Percentiles rank a stretch among this genome's conserved stretches.
Evolutionary conservation across 1,284 basidiomycete species (phyloP).

Genomic region (Microbotryum saponariae): DNA sequence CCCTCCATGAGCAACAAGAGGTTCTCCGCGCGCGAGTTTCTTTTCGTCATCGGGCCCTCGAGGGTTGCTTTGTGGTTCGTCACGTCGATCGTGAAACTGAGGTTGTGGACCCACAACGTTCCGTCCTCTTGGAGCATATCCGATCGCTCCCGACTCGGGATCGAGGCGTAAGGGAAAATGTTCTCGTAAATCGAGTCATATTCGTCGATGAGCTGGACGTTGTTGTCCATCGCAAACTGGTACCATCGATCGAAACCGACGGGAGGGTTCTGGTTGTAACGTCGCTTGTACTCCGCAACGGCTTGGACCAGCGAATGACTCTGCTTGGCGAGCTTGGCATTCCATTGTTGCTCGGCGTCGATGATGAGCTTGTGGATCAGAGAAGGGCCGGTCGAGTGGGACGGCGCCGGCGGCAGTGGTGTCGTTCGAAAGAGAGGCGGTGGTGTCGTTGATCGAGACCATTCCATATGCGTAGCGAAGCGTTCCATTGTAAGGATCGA

Average conservation of each 20-base stretch:
- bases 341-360: slow-evolving; percentile 16
- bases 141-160: slow-evolving; percentile 18
- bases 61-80: slow-evolving; percentile 3
- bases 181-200: slow-evolving; percentile 33
- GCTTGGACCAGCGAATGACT: slow-evolving; percentile 29
- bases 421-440: too few species aligned
- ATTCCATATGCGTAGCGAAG: too few species aligned
- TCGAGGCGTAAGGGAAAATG: slow-evolving; percentile 27
- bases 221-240: slow-evolving; percentile 22
- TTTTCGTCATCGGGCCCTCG: slow-evolving; percentile 18
- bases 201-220: slow-evolving; percentile 33
- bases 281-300: slow-evolving; percentile 30
- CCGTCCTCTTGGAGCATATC: slow-evolving; percentile 19
- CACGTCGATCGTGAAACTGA: slow-evolving; percentile 20
- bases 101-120: slow-evolving; percentile 21
- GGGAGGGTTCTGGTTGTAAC: slow-evolving; percentile 29
- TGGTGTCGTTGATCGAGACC: too few species aligned
- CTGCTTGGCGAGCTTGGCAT: slow-evolving; percentile 20
- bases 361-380: slow-evolving; percentile 18
- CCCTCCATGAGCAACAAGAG: slow-evolving; percentile 15
- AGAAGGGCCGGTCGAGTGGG: too few species aligned
- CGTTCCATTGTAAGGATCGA: too few species aligned
- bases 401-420: too few species aligned
- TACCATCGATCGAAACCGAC: slow-evolving; percentile 33
- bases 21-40: slow-evolving; percentile 19